Evolutionary conservation across 2,329 filamentous ascomycete species (phyloP), one percentile per base, ranked within the genome.

Genomic region (Tolypocladium ovalisporum): DNA sequence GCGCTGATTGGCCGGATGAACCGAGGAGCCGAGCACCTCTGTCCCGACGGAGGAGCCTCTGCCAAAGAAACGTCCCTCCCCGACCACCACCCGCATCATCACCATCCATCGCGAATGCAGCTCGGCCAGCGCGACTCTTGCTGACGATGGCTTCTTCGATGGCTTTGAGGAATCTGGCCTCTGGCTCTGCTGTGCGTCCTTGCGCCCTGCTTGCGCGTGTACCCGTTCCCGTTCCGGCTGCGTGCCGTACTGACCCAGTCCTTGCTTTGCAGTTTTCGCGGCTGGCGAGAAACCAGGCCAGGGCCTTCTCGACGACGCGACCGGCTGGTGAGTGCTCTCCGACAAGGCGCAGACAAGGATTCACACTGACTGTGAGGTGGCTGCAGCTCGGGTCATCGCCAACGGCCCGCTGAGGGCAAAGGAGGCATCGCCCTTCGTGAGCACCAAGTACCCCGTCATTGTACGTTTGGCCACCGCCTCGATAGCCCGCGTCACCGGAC

Each of bases 381-480:
- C 44, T 24, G 54, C 61, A 91, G 89, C 90, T 69, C 86, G 88
- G 73, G 89, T 97, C 72, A 89, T 96, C 73, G 86, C 88, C 67
- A 93, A 88, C 75, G 84, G 86, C 66, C 89, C 90, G 64, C 81
- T 97, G 64, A 87, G 91, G 73, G 94, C 93, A 58, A 96, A 95
- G 80, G 92, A 97, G 79, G 92, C 92, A 36, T 89, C 89, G 62
- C 86, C 89, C 53, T 89, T 90, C 71, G 83, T 96, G 67, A 89
- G 86, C 75, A 87, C 81, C 75, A 94, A 96, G 76, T 97, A 99
- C 75, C 89, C 91, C 54, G 89, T 99, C 67, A 92, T 99, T 74
- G 88, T 90, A 83, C 75, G 87, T 81, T 64, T 10, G 36, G 36
- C 47, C 54, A 6, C 13, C 47, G 17, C 32, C 54, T 56, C 61